A percentile compares a stretch with the other conserved stretches of the same genome.
Evolutionary conservation across 1,284 basidiomycete genomes (phyloP).

Genomic region (Bjerkandera adusta): DNA sequence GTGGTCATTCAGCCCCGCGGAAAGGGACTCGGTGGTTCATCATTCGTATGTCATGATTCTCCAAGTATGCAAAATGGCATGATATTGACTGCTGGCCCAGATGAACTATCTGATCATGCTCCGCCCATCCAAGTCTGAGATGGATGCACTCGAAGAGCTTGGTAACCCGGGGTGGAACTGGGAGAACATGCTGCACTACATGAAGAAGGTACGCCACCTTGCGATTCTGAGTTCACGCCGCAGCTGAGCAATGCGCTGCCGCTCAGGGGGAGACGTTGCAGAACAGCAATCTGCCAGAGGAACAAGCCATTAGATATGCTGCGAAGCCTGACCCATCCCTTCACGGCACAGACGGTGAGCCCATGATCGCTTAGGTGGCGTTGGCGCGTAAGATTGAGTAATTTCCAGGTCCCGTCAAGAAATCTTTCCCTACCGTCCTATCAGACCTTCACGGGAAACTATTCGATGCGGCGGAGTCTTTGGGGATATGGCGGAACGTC

Average conservation of each 20-base stretch:
- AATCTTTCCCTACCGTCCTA: not conserved
- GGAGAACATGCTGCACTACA: constrained; percentile 23
- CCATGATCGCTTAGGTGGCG: not conserved
- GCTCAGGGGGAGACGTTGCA: constrained; percentile 1
- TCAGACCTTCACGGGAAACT: not conserved
- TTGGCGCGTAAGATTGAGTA: not conserved
- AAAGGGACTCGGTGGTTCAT: constrained; percentile 13
- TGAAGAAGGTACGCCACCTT: constrained; percentile 29
- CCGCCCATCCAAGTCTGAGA: constrained; percentile 30
- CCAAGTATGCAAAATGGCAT: not conserved
- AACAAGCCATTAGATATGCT: not conserved
- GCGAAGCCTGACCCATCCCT: not conserved
- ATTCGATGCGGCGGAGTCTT: not conserved
- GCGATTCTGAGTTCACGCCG: too few relatives aligned
- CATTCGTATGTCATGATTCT: constrained; percentile 7
- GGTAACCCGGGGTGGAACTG: constrained; percentile 32
- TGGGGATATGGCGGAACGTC: constrained; percentile 4
- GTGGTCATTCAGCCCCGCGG: constrained; percentile 10
- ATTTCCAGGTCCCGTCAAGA: constrained; percentile 1
- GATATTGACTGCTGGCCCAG: not conserved
- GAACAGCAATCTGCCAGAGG: not conserved
- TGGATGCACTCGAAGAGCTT: constrained; percentile 24
- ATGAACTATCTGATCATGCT: constrained; percentile 29
- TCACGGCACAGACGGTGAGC: constrained; percentile 1
- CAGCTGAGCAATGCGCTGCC: not conserved